Base-by-base conservation (phyloP, 768 basidiomycete genomes). In the Boletus eberwhitei region DNA sequence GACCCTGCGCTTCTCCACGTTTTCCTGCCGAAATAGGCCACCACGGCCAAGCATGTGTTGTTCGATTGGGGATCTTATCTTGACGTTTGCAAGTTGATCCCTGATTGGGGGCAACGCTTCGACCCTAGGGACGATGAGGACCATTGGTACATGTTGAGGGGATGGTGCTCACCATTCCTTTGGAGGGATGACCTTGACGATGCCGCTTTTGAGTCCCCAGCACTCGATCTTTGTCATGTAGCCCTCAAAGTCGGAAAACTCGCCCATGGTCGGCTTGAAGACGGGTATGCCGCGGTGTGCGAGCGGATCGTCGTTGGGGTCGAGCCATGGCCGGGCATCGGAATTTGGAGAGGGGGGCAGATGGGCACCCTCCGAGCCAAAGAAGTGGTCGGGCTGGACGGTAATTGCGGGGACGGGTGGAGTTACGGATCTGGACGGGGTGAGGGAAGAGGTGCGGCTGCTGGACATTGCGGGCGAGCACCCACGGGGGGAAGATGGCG, bases 101-200 rank as follows among this genome's bases (percentile, higher is more conserved):
- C 79, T 79, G 45, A 95, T 74, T 6, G 85, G 69, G 8, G 93
- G 93, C 21, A 98, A 74, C 2, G 86, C 71, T 48, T 84, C 81
- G 26, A 79, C 80, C 94, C 93, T 85, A 38, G 47, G 37, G 42
- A 61, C 13, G 51, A 49, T 65, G 55, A 58, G 67, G 35, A 62
- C 59, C 35, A 35, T 59, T 39, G 49, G 41, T 44, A 41, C 38
- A 53, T 48, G 62, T 65, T 45, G 63, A 26, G 50, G 59, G 32
- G 39, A 38, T 8, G 29, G 32, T 48, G 73, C 88, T 66, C 53
- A 92, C 95, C 95, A 98, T 77, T 96, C 90, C 63, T 84, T 83
- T 5, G 96, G 96, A 31, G 96, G 96, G 55, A 99, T 88, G 58
- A 99, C 84, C 73, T 99, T 99, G 57, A 95, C 88, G 59, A 98